phyloP scores from a whole-genome alignment of 2,329 filamentous ascomycete genomes.

The Epichloe coenophiala region DNA sequence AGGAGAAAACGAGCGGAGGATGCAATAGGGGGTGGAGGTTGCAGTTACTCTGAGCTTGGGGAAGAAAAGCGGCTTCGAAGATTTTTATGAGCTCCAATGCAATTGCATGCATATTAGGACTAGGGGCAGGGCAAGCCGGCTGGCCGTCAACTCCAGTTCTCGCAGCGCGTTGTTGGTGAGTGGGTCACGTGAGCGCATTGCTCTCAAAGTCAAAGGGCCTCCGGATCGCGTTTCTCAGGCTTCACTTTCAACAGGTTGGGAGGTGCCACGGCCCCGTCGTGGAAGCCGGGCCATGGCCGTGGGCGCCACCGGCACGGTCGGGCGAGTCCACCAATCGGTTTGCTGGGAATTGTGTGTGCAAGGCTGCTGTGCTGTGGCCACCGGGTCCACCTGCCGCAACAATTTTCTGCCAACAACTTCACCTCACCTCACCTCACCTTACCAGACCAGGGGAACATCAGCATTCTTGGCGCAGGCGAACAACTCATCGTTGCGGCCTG shows the following conservation, averaged over 20 bases:
- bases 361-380: neutral
- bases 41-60: conserved; percentile 10
- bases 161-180: neutral
- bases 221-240: neutral
- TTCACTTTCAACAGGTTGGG: too few species aligned
- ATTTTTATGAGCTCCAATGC: conserved; percentile 19
- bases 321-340: neutral
- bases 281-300: neutral
- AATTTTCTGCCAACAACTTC: neutral
- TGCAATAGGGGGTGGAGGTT: conserved; percentile 9
- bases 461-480: conserved; percentile 1
- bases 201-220: neutral
- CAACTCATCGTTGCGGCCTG: neutral
- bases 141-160: neutral
- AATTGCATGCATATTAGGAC: neutral
- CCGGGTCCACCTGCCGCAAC: neutral
- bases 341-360: neutral
- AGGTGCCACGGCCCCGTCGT: neutral
- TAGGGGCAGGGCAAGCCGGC: neutral
- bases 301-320: neutral
- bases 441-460: neutral
- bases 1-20: conserved; percentile 12
- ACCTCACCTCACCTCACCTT: neutral
- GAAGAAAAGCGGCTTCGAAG: conserved; percentile 15
- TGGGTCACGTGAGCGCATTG: conserved; percentile 4